A percentile compares a stretch with the other conserved stretches of the same genome.
Conservation (phyloP, 139 green algal genomes). For the Pycnococcus provasolii region DNA sequence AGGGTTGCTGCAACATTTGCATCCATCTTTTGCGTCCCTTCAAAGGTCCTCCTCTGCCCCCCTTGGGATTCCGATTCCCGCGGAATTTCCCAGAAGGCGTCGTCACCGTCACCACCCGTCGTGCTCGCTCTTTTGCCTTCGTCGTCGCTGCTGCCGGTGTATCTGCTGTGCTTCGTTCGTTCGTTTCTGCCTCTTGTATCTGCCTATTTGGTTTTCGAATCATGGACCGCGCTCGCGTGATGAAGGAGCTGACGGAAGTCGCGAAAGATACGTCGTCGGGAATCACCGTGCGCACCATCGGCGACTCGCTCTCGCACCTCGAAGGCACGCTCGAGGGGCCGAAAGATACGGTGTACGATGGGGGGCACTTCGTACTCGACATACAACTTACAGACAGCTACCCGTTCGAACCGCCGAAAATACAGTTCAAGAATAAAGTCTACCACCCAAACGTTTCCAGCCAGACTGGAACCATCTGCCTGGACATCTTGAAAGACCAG, state of each 20-base stretch:
- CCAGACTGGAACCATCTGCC: slow-evolving; percentile 43
- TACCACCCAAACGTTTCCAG: slow-evolving; percentile 47
- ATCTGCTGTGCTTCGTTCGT: too few relatives aligned
- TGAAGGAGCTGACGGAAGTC: slow-evolving; percentile 85
- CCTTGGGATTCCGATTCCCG: too few relatives aligned
- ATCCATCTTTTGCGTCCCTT: too few relatives aligned
- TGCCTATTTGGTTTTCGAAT: neutral
- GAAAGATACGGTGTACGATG: slow-evolving; percentile 65
- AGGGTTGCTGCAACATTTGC: too few relatives aligned
- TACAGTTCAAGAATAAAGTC: slow-evolving; percentile 92
- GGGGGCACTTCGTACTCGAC: slow-evolving; percentile 51
- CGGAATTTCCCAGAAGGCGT: too few relatives aligned
- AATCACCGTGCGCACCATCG: slow-evolving; percentile 61
- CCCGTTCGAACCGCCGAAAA: slow-evolving; percentile 95
- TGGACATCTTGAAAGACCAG: slow-evolving; percentile 49
- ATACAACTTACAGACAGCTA: slow-evolving; percentile 70
- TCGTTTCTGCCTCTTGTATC: too few relatives aligned
- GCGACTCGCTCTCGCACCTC: slow-evolving; percentile 40
- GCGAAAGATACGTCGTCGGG: slow-evolving; percentile 64
- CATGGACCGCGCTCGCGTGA: slow-evolving; percentile 35
- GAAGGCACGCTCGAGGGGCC: slow-evolving; percentile 43
- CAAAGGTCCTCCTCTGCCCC: too few relatives aligned
- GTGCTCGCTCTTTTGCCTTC: too few relatives aligned
- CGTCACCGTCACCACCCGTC: too few relatives aligned
- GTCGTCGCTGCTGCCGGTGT: too few relatives aligned